phyloP scores from a whole-genome alignment of 495 filamentous ascomycete genomes.

The Neurospora hispaniola region DNA sequence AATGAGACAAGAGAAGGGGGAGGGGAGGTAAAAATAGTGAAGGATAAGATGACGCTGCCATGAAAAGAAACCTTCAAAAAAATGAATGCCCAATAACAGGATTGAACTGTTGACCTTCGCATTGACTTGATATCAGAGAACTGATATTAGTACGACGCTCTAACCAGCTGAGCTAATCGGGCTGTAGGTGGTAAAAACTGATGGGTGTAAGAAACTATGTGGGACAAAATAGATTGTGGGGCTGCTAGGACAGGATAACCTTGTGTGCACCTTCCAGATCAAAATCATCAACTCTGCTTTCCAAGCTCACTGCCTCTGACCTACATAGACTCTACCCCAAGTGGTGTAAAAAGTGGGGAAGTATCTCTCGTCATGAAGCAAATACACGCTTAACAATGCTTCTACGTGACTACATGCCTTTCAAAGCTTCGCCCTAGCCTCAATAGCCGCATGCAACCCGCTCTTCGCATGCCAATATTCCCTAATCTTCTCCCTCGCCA shows the following conservation, averaged over 20 bases:
- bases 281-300: background rate
- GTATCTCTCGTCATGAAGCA: background rate
- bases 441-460: conserved; percentile 38
- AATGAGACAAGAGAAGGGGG: background rate
- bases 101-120: no score
- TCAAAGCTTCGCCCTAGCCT: conserved; percentile 50
- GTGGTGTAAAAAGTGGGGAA: background rate
- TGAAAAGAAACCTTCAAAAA: background rate
- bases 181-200: background rate
- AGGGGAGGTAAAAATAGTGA: background rate
- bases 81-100: no score
- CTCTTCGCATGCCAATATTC: conserved; percentile 39
- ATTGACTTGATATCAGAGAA: no score
- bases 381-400: background rate
- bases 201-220: background rate
- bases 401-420: background rate
- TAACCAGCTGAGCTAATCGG: background rate
- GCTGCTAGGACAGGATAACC: background rate
- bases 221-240: background rate
- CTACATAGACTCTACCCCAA: background rate
- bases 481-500: conserved; percentile 35
- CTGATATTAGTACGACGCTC: background rate
- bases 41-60: background rate
- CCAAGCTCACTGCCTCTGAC: background rate
- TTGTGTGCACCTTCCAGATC: background rate